Percentiles rank a stretch among this genome's conserved stretches.
These are phyloP conservation scores for Aphanomyces invadans DNA, from an alignment of 352 stramenopile genomes.

Conservation along the genomic window DNA sequence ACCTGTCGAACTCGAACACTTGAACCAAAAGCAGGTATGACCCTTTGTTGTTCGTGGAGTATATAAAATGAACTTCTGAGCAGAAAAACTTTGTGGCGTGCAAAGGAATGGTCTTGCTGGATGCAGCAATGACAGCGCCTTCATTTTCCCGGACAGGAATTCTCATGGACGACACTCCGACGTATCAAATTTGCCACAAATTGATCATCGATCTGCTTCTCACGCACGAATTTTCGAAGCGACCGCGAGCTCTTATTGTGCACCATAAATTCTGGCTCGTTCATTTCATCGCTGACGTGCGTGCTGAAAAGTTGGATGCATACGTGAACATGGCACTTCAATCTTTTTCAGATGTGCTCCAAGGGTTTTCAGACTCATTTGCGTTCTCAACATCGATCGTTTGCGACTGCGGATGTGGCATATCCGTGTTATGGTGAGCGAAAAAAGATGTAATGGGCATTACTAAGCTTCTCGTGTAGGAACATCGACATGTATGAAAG, in stretches of 20 bases:
- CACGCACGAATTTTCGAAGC: conserved; percentile 1
- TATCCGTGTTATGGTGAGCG: neutral
- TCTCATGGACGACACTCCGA: conserved; percentile 2
- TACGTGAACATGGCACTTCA: neutral
- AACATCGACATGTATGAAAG: conserved; percentile 10
- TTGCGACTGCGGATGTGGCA: conserved; percentile 12
- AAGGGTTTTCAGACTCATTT: neutral
- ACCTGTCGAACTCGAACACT: neutral
- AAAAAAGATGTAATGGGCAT: neutral
- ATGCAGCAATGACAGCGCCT: conserved; percentile 7
- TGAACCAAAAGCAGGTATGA: conserved; percentile 17
- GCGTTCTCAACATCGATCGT: neutral
- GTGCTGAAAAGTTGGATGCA: conserved; percentile 1
- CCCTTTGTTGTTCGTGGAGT: too few species aligned
- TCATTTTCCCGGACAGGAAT: neutral
- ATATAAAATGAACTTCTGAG: too few species aligned
- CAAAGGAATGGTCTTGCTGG: conserved; percentile 10
- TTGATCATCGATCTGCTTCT: conserved; percentile 1
- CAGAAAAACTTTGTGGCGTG: conserved; percentile 24
- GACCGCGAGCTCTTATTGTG: conserved; percentile 1
- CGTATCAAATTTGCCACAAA: neutral
- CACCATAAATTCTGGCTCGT: conserved; percentile 4
- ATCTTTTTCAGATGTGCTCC: conserved; percentile 1
- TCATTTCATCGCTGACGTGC: neutral
- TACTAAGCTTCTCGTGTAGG: conserved; percentile 1